These are phyloP conservation scores for Beauveria sp. DNA, from an alignment of 2,329 filamentous ascomycete species.

Conservation along the genomic window DNA sequence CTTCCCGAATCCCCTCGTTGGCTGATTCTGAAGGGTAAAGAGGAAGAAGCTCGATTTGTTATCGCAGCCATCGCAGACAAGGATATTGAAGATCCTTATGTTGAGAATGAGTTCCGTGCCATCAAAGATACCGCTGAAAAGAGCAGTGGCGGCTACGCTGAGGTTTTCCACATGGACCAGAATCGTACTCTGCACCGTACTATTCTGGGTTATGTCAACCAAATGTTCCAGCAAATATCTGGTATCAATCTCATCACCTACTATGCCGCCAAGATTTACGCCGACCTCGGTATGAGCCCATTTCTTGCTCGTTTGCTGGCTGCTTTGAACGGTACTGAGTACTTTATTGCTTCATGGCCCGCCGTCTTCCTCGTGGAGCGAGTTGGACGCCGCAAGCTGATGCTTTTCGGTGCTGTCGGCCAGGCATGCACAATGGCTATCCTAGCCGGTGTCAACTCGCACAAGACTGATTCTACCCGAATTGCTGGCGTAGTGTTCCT, in stretches of 20 bases:
- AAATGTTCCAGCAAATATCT: constrained; percentile 60
- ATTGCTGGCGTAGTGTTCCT: constrained; percentile 58
- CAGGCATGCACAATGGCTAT: constrained; percentile 60
- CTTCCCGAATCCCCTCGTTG: constrained; percentile 48
- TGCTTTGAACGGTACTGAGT: constrained; percentile 36
- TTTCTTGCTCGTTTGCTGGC: constrained; percentile 51
- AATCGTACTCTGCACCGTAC: constrained; percentile 53
- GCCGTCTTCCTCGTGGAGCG: constrained; percentile 56
- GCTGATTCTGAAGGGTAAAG: constrained; percentile 37
- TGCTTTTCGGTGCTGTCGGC: constrained; percentile 60
- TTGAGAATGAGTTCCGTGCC: constrained; percentile 49
- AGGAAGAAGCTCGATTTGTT: constrained; percentile 39
- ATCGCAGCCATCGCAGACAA: constrained; percentile 47
- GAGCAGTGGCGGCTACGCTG: constrained; percentile 51
- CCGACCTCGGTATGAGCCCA: constrained; percentile 43
- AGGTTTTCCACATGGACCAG: constrained; percentile 49
- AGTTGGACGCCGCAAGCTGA: constrained; percentile 60
- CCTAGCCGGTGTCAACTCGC: constrained; percentile 46
- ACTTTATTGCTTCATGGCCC: constrained; percentile 57
- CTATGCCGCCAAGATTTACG: constrained; percentile 53
- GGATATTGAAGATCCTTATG: constrained; percentile 47
- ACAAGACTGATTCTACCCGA: constrained; percentile 42
- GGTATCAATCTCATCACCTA: constrained; percentile 57
- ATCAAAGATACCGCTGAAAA: constrained; percentile 65
- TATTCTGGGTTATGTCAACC: constrained; percentile 52